Percentiles rank a stretch among this genome's conserved stretches.
phyloP scores from a whole-genome alignment of 108 stramenopile species.

The Fistulifera solaris region DNA sequence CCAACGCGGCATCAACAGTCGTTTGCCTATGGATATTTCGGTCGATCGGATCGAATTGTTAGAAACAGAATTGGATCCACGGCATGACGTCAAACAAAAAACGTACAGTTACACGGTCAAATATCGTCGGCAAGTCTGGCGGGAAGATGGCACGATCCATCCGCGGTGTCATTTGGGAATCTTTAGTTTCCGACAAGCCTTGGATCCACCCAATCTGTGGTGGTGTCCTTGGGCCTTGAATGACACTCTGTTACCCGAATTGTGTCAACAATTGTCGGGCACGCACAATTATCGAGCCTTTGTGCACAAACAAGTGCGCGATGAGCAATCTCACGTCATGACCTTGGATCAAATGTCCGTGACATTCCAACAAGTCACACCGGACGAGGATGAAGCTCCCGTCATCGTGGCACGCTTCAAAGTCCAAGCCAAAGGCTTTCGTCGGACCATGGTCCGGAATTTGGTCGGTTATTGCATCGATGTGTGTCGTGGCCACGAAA shows the following conservation, averaged over 20 bases:
- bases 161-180: conserved; percentile 43
- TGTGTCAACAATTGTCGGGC: conserved; percentile 45
- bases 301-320: conserved; percentile 55
- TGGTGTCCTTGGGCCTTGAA: conserved; percentile 66
- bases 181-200: conserved; percentile 18
- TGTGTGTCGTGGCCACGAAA: conserved; percentile 33
- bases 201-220: conserved; percentile 51
- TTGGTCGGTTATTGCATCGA: conserved; percentile 73
- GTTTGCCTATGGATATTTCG: conserved; percentile 63
- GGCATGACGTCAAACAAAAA: conserved; percentile 41
- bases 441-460: conserved; percentile 68
- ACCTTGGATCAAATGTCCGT: conserved; percentile 16
- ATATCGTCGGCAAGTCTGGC: conserved; percentile 34
- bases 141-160: conserved; percentile 11
- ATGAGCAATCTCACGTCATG: conserved; percentile 22
- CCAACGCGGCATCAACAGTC: conserved; percentile 54
- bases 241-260: conserved; percentile 24
- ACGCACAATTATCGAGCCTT: conserved; percentile 58
- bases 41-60: conserved; percentile 23
- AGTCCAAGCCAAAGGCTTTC: conserved; percentile 64
- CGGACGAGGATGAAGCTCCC: neutral
- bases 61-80: conserved; percentile 43
- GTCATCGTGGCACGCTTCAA: conserved; percentile 43
- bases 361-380: neutral
- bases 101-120: conserved; percentile 61